Percentiles rank a stretch among this genome's conserved stretches.
phyloP scores from a whole-genome alignment of 164 flowering plant genomes.

The Santalum album region DNA sequence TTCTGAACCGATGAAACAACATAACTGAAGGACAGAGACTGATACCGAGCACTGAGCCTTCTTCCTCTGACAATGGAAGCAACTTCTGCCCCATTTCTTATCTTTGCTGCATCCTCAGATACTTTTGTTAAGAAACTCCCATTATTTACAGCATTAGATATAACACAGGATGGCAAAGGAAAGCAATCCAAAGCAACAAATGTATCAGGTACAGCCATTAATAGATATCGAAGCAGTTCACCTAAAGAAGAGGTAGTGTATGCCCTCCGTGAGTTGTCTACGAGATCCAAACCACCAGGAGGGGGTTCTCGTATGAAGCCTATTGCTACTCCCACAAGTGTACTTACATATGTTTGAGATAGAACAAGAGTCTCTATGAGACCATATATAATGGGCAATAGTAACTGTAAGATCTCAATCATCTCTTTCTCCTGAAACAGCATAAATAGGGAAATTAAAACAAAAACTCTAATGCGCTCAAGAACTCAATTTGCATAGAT shows the following conservation, averaged over 20 bases:
- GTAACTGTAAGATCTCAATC: constrained; percentile 58
- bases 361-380: constrained; percentile 56
- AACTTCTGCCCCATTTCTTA: constrained; percentile 31
- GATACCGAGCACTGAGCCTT: constrained; percentile 32
- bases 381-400: constrained; percentile 75
- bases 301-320: constrained; percentile 64
- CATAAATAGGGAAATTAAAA: constrained; percentile 6
- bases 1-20: constrained; percentile 69
- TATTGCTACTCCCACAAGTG: constrained; percentile 66
- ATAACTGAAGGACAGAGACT: constrained; percentile 41
- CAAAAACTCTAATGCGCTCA: not conserved
- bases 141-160: constrained; percentile 35
- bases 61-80: constrained; percentile 27
- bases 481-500: no score
- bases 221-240: constrained; percentile 84
- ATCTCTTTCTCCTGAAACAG: constrained; percentile 73
- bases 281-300: constrained; percentile 57
- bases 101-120: constrained; percentile 35
- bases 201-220: constrained; percentile 88
- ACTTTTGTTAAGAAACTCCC: constrained; percentile 33
- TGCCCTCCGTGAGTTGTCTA: constrained; percentile 65
- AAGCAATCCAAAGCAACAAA: constrained; percentile 95
- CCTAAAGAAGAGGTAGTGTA: constrained; percentile 59
- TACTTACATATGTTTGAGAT: constrained; percentile 78
- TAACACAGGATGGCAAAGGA: constrained; percentile 63